Evolutionary conservation across 176 grass and related monocot species (phyloP).

Genomic region (maize (Zea mays)): DNA sequence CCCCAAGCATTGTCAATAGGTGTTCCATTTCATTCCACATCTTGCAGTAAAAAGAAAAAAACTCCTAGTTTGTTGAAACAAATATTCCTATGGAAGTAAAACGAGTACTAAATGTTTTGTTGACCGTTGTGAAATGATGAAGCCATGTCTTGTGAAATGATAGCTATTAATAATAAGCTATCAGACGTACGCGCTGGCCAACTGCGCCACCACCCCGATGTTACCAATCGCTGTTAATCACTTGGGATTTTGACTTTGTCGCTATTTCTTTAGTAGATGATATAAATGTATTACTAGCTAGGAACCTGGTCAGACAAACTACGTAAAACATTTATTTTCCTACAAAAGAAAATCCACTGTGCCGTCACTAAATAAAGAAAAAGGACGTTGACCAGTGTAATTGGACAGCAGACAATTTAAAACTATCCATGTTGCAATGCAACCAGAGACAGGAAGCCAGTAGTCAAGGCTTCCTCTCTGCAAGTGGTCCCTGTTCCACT

Average conservation of each 20-base stretch:
- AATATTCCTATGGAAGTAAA: neutral
- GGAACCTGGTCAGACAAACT: neutral
- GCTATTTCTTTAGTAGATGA: neutral
- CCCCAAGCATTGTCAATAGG: neutral
- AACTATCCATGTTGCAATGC: neutral
- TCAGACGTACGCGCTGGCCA: slow-evolving; percentile 48
- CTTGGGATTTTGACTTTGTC: neutral
- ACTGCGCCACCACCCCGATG: slow-evolving; percentile 48
- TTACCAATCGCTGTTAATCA: neutral
- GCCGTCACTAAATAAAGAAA: neutral
- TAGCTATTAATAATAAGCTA: neutral
- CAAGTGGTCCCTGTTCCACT: neutral
- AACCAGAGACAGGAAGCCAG: slow-evolving; percentile 6
- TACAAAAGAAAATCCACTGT: neutral
- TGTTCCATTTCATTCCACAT: slow-evolving; percentile 15
- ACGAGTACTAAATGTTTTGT: neutral
- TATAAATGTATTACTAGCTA: neutral
- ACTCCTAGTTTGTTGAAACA: neutral
- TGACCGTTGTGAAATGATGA: neutral
- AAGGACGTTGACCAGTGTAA: slow-evolving; percentile 27
- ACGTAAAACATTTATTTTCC: neutral
- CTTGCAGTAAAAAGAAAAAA: neutral
- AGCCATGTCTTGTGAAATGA: neutral
- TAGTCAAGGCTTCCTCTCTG: slow-evolving; percentile 31
- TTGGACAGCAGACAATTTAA: neutral